Evolutionary conservation across 306 rosid species (phyloP), one percentile per base, ranked within the genome.

Genomic region (Quercus aquifolioides): DNA sequence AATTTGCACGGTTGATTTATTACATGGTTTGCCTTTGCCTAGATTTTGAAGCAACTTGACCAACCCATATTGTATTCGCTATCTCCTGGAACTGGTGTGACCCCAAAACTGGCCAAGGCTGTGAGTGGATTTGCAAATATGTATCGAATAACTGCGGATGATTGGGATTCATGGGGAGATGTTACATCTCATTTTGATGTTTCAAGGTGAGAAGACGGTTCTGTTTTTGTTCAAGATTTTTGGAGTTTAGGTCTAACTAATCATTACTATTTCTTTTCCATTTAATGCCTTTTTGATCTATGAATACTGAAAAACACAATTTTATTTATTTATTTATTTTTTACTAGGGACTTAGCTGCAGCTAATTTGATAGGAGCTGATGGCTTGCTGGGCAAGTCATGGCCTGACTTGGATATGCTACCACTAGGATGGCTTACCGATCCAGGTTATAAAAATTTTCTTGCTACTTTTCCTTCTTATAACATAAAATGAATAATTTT

Each of bases 401-500:
- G 99, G 99, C 99, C 99, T 69, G 97, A 95, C 87, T 80, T 93
- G 89, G 99, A 95, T 83, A 95, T 93, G 99, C 91, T 95, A 59
- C 99, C 99, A 23, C 77, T 93, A 46, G 99, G 99, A 81, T 90
- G 94, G 97, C 92, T 95, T 74, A 91, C 94, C 55, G 88, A 88
- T 84, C 78, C 88, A 83, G 99, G 99, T 93, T 52, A 79, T 7
- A 71, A 79, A 69, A 74, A 72, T 60, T 33, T 67, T 41, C 62
- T 23, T 65, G 28, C 78, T 43, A 33, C n/a, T 71, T 77, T 82
- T 25, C 12, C 13, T 43, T 38, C 41, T 26, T n/a, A n/a, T n/a
- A 35, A 18, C 74, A 21, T 6, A n/a, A 4, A 4, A 35, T 26
- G 76, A 41, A 41, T 41, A 41, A 41, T 41, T 41, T 41, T 41